Conservation (phyloP, 768 basidiomycete genomes). For the Termitomyces sp. region DNA sequence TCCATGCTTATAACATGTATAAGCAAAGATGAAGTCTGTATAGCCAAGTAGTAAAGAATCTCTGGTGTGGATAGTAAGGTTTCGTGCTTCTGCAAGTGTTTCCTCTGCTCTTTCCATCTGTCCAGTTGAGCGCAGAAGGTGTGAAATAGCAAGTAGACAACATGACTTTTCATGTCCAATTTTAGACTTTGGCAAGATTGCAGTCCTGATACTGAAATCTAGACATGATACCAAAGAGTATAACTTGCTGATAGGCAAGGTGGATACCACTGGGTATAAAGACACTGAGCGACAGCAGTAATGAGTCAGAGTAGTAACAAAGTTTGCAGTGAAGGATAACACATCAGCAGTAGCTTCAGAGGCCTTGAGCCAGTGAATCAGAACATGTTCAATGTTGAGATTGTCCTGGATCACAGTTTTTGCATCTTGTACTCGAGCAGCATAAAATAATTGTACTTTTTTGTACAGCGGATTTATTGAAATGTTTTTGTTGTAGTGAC, state of each 20-base stretch:
- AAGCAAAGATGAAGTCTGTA: background rate
- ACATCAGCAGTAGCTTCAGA: background rate
- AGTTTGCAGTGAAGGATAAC: background rate
- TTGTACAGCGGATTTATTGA: background rate
- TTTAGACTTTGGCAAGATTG: background rate
- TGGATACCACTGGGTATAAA: background rate
- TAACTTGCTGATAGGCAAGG: background rate
- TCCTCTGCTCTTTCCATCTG: background rate
- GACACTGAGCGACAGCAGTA: background rate
- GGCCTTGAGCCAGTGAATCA: background rate
- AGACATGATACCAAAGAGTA: too few species aligned
- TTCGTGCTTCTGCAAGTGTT: background rate
- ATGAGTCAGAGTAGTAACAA: background rate
- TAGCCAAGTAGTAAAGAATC: background rate
- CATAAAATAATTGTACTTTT: background rate
- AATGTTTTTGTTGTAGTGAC: background rate
- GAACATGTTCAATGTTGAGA: background rate
- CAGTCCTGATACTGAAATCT: background rate
- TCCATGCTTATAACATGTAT: background rate
- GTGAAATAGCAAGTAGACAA: background rate
- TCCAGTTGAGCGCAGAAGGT: background rate
- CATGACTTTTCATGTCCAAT: background rate
- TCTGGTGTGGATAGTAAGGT: rapidly evolving
- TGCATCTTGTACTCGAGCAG: background rate
- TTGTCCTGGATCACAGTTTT: background rate